Evolutionary conservation across 139 green algal species (phyloP).

Genomic region (Bryopsis sp.): DNA sequence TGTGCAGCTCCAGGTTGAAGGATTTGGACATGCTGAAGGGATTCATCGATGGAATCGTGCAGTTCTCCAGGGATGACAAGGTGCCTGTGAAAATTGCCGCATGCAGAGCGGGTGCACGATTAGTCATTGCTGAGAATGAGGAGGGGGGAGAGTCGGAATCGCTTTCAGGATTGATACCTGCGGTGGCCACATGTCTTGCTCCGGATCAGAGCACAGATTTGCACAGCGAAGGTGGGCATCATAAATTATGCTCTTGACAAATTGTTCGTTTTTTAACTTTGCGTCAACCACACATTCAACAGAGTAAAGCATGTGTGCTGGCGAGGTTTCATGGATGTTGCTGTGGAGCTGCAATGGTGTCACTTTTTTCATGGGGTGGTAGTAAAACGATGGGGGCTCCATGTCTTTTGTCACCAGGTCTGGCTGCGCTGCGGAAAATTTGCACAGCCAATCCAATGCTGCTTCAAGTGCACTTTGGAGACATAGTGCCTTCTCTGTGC

Average conservation of each 20-base stretch:
- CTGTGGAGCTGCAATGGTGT: too few species aligned
- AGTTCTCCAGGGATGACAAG: constrained; percentile 33
- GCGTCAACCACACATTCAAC: neutral
- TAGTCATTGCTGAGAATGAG: constrained; percentile 21
- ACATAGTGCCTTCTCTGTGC: neutral
- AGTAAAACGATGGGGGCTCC: too few species aligned
- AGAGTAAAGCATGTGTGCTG: neutral
- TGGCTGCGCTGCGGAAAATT: constrained; percentile 3
- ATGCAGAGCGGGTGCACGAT: constrained; percentile 31
- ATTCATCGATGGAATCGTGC: constrained; percentile 20
- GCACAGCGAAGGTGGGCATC: constrained; percentile 11
- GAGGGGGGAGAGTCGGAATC: neutral
- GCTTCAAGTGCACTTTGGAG: constrained; percentile 18
- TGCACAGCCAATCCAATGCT: constrained; percentile 26
- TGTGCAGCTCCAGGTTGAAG: neutral
- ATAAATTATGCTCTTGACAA: too few species aligned
- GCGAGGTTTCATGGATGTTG: neutral
- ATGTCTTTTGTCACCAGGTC: neutral
- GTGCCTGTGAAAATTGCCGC: constrained; percentile 45
- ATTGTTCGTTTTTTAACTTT: too few species aligned
- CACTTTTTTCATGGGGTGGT: too few species aligned
- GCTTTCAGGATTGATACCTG: neutral
- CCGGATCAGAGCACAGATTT: constrained; percentile 8
- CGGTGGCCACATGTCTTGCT: neutral
- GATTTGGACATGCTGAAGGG: constrained; percentile 24